Base-by-base conservation (phyloP, 2,329 filamentous ascomycete species). In the Verticillium isaacii region DNA sequence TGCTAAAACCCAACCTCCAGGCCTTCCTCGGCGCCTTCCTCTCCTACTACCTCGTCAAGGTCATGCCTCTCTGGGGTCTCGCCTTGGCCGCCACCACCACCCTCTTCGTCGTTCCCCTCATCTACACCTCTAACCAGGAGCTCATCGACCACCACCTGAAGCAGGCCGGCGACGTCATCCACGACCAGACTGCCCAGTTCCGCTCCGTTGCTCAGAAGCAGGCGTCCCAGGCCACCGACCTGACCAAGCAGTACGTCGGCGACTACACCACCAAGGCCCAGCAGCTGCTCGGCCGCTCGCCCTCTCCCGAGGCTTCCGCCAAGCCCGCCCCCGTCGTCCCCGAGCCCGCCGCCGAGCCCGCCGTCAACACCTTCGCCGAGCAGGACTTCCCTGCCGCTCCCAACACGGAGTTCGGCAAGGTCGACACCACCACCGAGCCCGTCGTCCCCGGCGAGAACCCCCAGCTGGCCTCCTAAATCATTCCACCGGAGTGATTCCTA, bases 61-160 rank as follows among this genome's bases (percentile, higher is more conserved):
- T 90, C 64, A 82, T 90, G 57, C 88, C 88, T 39, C 84, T 88
- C 79, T 90, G 88, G 88, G 87, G 85, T 39, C 83, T 90, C 66
- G 78, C 85, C 56, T 75, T 90, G 66, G 79, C 89, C 68, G 78
- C 76, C 65, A 85, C 85, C 62, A 85, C 85, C 14, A 73, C 85
- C 58, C 70, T 83, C 63, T 90, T 90, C 78, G 78, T 88, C 62
- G 80, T 78, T 14, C 88, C 88, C 34, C 79, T 90, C 59, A 69
- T 89, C 71, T 90, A 90, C 77, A 82, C 81, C 68, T 80, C 81
- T 69, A 90, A 90, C 82, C 81, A 89, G 78, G 87, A 90, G 76
- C 74, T 89, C 62, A 90, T 90, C 68, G 88, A 90, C 70, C 74
- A 80, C 66, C 83, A 89, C 68, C 72, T 90, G 67, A 77, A 83